Base-by-base conservation (phyloP, 805 yeast genomes). In the Lipomyces spencermartinsiae region DNA sequence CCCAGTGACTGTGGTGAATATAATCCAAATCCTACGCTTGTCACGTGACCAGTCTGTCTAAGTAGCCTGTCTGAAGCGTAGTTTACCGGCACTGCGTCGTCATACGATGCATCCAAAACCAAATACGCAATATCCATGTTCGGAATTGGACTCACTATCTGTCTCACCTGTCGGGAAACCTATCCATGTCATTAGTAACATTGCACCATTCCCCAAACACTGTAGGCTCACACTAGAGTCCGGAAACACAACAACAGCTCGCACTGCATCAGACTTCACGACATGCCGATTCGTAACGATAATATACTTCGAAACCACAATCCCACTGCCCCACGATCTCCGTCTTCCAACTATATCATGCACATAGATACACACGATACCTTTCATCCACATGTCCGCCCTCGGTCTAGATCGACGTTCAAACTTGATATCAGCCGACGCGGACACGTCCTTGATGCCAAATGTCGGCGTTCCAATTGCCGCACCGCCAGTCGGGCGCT, bases 231-330 rank as follows among this genome's bases (percentile, higher is more conserved):
- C 54, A 12, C 16, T 49, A 10, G 29, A 49, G 4, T 22, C 25
- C 12, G 54, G 25, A 8, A 49, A 19, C 54, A 49, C 29, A 49
- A 49, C 19, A 22, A 8, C 16, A 4, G 25, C 43, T n/a, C 25
- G 29, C 22, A 34, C 54, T 1, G 34, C 22, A 33, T 35, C 54
- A 2, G n/a, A 31, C 19, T 62, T 61, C 9, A 64, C 34, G 46
- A 67, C 67, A 29, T 63, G 70, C 5, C 54, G 58, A 46, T 67
- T 67, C 19, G 67, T 63, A 39, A 58, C 65, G n/a, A 67, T 62
- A 19, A 58, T 22, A 16, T 12, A 16, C 12, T 31, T 46, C n/a
- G 61, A 16, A 4, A 63, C 16, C 34, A 64, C 25, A 39, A 61
- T 58, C 22, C 70, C 70, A 31, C 65, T 67, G 34, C 67, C 70